Percentiles rank a stretch among this genome's conserved stretches.
These are phyloP conservation scores for Spiraea crenata DNA, from an alignment of 331 rosid species.

Conservation along the genomic window DNA sequence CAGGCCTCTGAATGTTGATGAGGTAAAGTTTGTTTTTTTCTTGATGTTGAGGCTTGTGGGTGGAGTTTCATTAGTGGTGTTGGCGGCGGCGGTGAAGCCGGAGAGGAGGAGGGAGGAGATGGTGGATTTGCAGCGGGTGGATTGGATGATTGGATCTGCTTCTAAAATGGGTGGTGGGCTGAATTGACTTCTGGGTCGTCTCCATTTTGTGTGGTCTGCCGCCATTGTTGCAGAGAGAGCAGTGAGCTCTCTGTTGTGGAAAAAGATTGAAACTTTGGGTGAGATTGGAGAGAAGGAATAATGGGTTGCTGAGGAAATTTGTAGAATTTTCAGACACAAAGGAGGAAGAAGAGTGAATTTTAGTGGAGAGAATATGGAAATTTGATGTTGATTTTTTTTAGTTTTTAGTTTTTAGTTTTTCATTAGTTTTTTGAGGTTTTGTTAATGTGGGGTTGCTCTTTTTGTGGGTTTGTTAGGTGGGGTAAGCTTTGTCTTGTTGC, in stretches of 20 bases:
- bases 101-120: constrained; percentile 78
- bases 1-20: constrained; percentile 64
- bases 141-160: constrained; percentile 55
- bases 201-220: constrained; percentile 55
- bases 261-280: neutral
- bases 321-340: neutral
- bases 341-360: constrained; percentile 7
- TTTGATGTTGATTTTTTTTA: constrained; percentile 8
- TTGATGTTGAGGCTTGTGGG: constrained; percentile 31
- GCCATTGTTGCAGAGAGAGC: constrained; percentile 37
- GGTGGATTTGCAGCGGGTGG: constrained; percentile 73
- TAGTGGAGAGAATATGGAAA: constrained; percentile 13
- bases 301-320: neutral
- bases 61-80: constrained; percentile 40
- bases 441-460: constrained; percentile 28
- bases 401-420: neutral
- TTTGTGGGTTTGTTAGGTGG: constrained; percentile 55
- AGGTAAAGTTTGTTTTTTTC: constrained; percentile 59
- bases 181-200: constrained; percentile 64
- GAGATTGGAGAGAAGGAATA: neutral
- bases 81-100: constrained; percentile 46
- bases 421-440: neutral
- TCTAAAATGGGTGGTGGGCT: constrained; percentile 55
- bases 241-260: neutral
- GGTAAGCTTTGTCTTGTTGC: constrained; percentile 61